These are phyloP conservation scores for Dichotomocladium elegans DNA, from an alignment of 371 early-diverging fungal species.

Conservation along the genomic window DNA sequence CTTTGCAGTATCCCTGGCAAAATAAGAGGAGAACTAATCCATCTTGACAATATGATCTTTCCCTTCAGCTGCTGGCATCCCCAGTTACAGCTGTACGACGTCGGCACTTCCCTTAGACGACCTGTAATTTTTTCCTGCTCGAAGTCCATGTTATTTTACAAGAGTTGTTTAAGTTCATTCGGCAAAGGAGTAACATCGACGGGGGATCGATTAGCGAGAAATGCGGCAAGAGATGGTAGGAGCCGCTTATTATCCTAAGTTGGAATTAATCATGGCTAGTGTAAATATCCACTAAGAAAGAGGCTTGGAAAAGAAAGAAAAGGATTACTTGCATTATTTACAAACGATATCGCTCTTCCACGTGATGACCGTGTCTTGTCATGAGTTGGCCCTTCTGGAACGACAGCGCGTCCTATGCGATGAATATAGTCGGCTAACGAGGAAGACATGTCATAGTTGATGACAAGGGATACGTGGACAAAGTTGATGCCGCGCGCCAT, in stretches of 20 bases:
- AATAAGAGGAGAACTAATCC: no score
- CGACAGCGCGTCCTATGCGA: slow-evolving; percentile 53
- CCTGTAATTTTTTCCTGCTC: no score
- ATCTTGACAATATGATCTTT: no score
- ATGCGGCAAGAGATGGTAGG: slow-evolving; percentile 42
- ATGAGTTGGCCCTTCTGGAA: slow-evolving; percentile 22
- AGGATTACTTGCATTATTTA: slow-evolving; percentile 42
- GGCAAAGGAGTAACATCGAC: slow-evolving; percentile 56
- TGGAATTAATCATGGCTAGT: no score
- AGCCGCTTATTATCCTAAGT: slow-evolving; percentile 45
- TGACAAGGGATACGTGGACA: slow-evolving; percentile 43
- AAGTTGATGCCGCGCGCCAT: slow-evolving; percentile 55
- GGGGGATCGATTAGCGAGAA: slow-evolving; percentile 39
- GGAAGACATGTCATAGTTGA: slow-evolving; percentile 62
- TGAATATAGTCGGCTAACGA: slow-evolving; percentile 57
- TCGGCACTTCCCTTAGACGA: no score
- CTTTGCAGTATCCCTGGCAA: no score
- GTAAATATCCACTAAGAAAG: neutral
- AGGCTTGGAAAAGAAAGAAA: neutral
- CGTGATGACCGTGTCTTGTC: slow-evolving; percentile 17
- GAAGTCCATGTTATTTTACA: no score
- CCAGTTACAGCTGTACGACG: no score
- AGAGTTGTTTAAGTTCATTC: slow-evolving; percentile 27
- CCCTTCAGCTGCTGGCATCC: no score
- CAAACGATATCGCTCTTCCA: slow-evolving; percentile 57